Base-by-base conservation (phyloP, 2,329 filamentous ascomycete species). In the Botryotinia calthae region DNA sequence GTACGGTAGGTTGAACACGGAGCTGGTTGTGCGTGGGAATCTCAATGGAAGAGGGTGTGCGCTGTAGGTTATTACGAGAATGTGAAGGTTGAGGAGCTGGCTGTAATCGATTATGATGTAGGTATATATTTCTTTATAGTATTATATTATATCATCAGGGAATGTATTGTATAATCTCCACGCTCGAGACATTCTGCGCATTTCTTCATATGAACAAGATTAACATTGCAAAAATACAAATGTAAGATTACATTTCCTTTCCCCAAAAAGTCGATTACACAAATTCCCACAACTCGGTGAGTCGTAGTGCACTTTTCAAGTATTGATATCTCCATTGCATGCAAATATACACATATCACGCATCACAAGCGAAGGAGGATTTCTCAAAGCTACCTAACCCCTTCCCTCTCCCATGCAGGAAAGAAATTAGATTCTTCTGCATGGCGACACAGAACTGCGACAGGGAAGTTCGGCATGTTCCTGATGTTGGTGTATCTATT, bases 391-490 rank as follows among this genome's bases (percentile, higher is more conserved):
- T 28, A n/a, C 8, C n/a, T 28, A 28, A 4, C 4, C 25, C 25
- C 25, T 37, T 37, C 25, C 34, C 46, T 56, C 44, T 12, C 48
- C 25, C 64, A 67, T 54, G 34, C 64, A 67, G 28, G 64, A 66
- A 66, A 54, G 14, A 66, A 54, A 66, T 51, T 66, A 66, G 22
- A 66, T 66, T 7, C 25, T 25, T 37, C 31, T 66, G n/a, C 34
- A 66, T 40, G n/a, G 61, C 25, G 7, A 44, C 46, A 72, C 70
- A 14, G 44, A 28, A 28, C 31, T 28, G 34, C 8, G 64, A 56
- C 62, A 72, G 51, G 70, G 70, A 37, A 67, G 48, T 59, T 72
- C 70, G 70, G 70, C n/a, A 72, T 44, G 62, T 67, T 71, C 70
- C 70, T 65, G 48, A 65, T 42, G 25, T 28, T 61, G n/a, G 61